Conservation (phyloP, 1,284 basidiomycete genomes). For the Trametes versicolor region DNA sequence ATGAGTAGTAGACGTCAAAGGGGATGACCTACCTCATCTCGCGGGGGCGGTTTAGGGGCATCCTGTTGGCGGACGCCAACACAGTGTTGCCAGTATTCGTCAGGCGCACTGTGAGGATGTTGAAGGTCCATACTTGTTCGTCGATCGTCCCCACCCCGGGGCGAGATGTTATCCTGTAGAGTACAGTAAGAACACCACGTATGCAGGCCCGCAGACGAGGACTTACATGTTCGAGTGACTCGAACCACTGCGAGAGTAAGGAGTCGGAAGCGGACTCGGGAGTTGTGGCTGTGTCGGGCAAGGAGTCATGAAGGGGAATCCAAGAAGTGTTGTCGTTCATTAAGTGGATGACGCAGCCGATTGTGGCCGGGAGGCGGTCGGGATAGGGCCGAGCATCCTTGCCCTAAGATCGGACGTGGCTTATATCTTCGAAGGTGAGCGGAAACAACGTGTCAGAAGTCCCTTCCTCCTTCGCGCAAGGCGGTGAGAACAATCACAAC, state of each 20-base stretch:
- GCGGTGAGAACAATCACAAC: conserved; percentile 28
- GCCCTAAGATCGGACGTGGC: background rate
- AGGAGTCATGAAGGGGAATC: conserved; percentile 7
- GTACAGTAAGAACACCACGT: background rate
- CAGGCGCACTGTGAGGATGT: background rate
- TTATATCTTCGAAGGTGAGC: conserved; percentile 23
- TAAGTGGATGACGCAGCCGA: conserved; percentile 16
- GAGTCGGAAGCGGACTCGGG: background rate
- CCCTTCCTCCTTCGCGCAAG: conserved; percentile 18
- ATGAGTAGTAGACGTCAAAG: background rate
- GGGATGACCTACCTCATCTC: background rate
- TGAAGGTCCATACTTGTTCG: background rate
- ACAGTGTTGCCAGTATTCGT: background rate
- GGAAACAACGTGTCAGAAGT: conserved; percentile 28
- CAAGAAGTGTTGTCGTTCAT: conserved; percentile 13
- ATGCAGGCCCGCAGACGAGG: background rate
- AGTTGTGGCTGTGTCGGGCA: background rate
- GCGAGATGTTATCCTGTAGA: background rate
- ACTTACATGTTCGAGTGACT: conserved; percentile 9
- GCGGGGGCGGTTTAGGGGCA: background rate
- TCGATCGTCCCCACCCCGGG: background rate
- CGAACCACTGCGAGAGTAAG: background rate
- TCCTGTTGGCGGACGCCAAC: background rate
- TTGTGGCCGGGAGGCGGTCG: conserved; percentile 12
- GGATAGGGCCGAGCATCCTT: conserved; percentile 11